Percentiles rank a stretch among this genome's conserved stretches.
These are phyloP conservation scores for Amniculicola lignicola DNA, from an alignment of 495 filamentous ascomycete genomes.

Conservation along the genomic window DNA sequence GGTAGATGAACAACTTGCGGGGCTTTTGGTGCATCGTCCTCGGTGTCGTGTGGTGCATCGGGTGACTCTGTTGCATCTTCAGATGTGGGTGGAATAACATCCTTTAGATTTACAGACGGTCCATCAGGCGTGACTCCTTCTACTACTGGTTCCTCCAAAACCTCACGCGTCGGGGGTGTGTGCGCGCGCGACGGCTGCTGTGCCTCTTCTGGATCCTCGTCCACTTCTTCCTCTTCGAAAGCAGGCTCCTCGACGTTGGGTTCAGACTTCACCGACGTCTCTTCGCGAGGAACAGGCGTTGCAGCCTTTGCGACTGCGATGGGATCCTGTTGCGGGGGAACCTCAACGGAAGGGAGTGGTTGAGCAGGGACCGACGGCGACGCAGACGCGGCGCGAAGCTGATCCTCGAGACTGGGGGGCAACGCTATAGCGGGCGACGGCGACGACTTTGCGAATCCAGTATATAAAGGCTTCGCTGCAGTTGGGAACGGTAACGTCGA, in stretches of 20 bases:
- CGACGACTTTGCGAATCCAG: background rate
- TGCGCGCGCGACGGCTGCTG: background rate
- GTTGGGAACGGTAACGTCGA: slow-evolving; percentile 20
- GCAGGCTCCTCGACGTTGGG: background rate
- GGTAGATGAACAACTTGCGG: slow-evolving; percentile 41
- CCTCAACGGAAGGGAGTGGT: slow-evolving; percentile 1
- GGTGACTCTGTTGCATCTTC: slow-evolving; percentile 30
- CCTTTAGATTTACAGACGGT: slow-evolving; percentile 20
- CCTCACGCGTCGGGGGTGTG: background rate
- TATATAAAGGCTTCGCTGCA: slow-evolving; percentile 22
- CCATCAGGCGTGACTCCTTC: slow-evolving; percentile 17
- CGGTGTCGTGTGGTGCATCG: slow-evolving; percentile 23
- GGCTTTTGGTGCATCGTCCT: slow-evolving; percentile 15
- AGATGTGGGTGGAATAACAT: slow-evolving; percentile 20
- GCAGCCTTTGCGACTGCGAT: background rate
- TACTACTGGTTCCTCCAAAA: background rate
- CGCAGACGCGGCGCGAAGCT: slow-evolving; percentile 25
- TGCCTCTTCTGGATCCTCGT: slow-evolving; percentile 7
- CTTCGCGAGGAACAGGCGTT: background rate
- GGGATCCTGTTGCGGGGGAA: background rate
- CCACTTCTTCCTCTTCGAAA: background rate
- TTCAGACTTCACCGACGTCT: background rate
- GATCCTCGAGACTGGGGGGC: slow-evolving; percentile 16
- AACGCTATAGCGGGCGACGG: slow-evolving; percentile 7
- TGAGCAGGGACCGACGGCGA: slow-evolving; percentile 26